These are phyloP conservation scores for Aaosphaeria arxii DNA, from an alignment of 2,329 filamentous ascomycete genomes.

Conservation along the genomic window DNA sequence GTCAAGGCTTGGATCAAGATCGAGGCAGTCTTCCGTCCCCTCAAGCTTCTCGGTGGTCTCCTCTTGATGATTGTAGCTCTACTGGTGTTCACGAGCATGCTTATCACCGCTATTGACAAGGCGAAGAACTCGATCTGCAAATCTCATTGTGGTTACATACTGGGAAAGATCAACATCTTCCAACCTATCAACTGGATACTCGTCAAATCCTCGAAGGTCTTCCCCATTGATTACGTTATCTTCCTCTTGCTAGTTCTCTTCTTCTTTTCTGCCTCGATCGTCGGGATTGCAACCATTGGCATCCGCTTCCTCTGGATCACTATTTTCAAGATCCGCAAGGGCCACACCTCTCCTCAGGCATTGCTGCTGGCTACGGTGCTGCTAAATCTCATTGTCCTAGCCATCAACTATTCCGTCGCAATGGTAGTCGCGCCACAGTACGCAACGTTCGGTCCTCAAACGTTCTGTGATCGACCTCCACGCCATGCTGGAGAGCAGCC, in stretches of 20 bases:
- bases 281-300: constrained; percentile 80
- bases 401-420: constrained; percentile 86
- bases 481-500: constrained; percentile 63
- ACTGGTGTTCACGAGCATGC: constrained; percentile 84
- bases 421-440: constrained; percentile 97
- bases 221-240: constrained; percentile 88
- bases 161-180: constrained; percentile 85
- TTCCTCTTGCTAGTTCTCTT: constrained; percentile 82
- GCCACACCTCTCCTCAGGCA: constrained; percentile 86
- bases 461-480: constrained; percentile 76
- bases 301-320: constrained; percentile 96
- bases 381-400: constrained; percentile 83
- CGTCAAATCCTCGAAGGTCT: constrained; percentile 74
- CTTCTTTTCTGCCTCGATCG: constrained; percentile 84
- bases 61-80: constrained; percentile 71
- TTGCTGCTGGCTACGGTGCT: constrained; percentile 87
- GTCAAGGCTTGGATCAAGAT: constrained; percentile 76
- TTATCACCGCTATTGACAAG: constrained; percentile 95
- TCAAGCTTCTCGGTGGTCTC: constrained; percentile 84
- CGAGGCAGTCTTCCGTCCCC: constrained; percentile 77
- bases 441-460: constrained; percentile 89
- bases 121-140: constrained; percentile 94
- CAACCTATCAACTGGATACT: constrained; percentile 93
- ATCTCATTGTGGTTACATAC: constrained; percentile 83
- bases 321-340: constrained; percentile 86